These are phyloP conservation scores for Pisolithus tinctorius DNA, from an alignment of 768 basidiomycete genomes.

Conservation along the genomic window DNA sequence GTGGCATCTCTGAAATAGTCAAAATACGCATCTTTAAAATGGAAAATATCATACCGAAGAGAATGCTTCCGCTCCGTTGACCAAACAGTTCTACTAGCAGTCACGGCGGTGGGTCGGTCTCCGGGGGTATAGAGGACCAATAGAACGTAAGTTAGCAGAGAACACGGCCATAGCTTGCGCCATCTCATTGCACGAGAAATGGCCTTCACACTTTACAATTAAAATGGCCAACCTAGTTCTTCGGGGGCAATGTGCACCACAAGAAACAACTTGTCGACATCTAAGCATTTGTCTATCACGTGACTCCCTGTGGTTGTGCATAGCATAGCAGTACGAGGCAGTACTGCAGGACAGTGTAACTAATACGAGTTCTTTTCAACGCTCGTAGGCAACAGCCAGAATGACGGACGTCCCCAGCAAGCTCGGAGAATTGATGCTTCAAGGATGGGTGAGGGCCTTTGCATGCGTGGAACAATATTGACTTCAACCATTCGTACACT, in stretches of 20 bases:
- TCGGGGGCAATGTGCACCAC: not conserved
- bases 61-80: conserved; percentile 49
- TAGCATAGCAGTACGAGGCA: no score
- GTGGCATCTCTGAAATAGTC: conserved; percentile 50
- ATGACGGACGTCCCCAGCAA: conserved; percentile 52
- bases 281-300: not conserved
- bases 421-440: conserved; percentile 67
- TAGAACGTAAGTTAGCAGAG: conserved; percentile 35
- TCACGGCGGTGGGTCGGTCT: conserved; percentile 7
- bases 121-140: conserved; percentile 28
- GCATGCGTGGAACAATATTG: not conserved
- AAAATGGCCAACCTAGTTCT: not conserved
- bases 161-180: conserved; percentile 47
- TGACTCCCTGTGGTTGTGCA: not conserved
- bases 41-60: conserved; percentile 39
- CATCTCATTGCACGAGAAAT: conserved; percentile 28
- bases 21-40: conserved; percentile 1
- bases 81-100: conserved; percentile 37
- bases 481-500: not conserved
- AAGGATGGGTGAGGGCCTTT: conserved; percentile 56
- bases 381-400: conserved; percentile 7
- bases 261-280: not conserved
- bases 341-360: no score
- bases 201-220: conserved; percentile 25
- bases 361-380: not conserved